A percentile compares a stretch with the other conserved stretches of the same genome.
Evolutionary conservation across 208 protist species (phyloP).

Genomic region (Novymonas esmeraldas): DNA sequence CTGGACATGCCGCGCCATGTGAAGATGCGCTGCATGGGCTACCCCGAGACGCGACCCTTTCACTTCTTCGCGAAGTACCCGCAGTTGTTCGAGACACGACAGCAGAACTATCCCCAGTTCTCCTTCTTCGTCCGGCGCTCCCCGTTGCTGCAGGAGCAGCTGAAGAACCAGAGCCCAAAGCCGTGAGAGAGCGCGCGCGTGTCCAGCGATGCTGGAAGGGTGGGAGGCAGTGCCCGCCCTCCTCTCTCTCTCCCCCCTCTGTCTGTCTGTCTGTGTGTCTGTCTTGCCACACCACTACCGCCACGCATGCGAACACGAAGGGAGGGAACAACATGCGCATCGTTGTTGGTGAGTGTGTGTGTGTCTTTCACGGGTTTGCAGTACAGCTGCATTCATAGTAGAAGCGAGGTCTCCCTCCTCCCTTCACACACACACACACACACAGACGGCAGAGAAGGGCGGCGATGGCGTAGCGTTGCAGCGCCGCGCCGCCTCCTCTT

Average conservation of each 20-base stretch:
- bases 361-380: too few relatives aligned
- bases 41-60: constrained; percentile 32
- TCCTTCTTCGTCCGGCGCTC: constrained; percentile 63
- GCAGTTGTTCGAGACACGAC: constrained; percentile 67
- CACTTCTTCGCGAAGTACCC: constrained; percentile 61
- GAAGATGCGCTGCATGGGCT: constrained; percentile 64
- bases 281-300: neutral
- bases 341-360: too few relatives aligned
- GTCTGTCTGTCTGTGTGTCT: neutral
- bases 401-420: neutral
- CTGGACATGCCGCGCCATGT: constrained; percentile 56
- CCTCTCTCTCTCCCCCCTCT: too few relatives aligned
- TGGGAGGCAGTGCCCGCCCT: too few relatives aligned
- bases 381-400: too few relatives aligned
- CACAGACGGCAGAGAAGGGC: neutral
- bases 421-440: constrained; percentile 16
- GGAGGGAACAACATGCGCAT: neutral
- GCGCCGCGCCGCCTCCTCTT: neutral
- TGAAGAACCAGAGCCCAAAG: neutral
- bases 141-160: constrained; percentile 39
- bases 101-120: constrained; percentile 13
- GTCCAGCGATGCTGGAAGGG: neutral
- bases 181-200: neutral
- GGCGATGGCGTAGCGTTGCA: neutral
- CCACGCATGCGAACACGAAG: neutral